Conservation (phyloP, 2,329 filamentous ascomycete genomes). For the Teratosphaeria epicoccoides region DNA sequence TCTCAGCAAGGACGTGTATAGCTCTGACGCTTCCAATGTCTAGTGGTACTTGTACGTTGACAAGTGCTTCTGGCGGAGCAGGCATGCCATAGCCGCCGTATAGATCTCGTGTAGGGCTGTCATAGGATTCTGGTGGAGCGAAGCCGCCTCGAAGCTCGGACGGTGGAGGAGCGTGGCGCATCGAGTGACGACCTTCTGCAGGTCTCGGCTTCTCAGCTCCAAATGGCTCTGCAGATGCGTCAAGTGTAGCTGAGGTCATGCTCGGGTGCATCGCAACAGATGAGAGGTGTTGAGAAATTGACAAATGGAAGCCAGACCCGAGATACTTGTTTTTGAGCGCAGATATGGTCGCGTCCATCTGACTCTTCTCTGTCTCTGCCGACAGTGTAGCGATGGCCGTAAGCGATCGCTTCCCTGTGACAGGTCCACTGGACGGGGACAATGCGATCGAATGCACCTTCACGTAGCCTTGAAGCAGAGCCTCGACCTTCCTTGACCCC, state of each 20-base stretch:
- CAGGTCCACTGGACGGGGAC: slow-evolving; percentile 7
- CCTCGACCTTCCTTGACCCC: slow-evolving; percentile 53
- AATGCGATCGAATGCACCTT: slow-evolving; percentile 19
- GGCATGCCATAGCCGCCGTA: slow-evolving; percentile 2
- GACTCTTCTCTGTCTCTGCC: slow-evolving; percentile 67
- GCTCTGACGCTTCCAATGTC: slow-evolving; percentile 70
- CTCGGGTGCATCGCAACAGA: slow-evolving; percentile 40
- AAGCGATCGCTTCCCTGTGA: slow-evolving; percentile 50
- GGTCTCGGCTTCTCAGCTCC: slow-evolving; percentile 19
- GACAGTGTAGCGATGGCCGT: slow-evolving; percentile 73
- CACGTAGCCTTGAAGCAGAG: slow-evolving; percentile 14
- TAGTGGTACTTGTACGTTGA: slow-evolving; percentile 54
- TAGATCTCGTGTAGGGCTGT: slow-evolving; percentile 40
- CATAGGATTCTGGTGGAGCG: slow-evolving; percentile 66
- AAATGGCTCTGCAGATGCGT: slow-evolving; percentile 17
- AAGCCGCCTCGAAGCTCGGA: slow-evolving; percentile 49
- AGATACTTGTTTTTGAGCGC: slow-evolving; percentile 72
- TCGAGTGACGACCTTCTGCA: slow-evolving; percentile 25
- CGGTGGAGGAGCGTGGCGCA: slow-evolving; percentile 36
- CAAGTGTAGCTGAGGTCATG: slow-evolving; percentile 1
- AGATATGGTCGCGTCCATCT: slow-evolving; percentile 73
- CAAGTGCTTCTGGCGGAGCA: slow-evolving; percentile 10
- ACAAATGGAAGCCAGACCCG: slow-evolving; percentile 73
- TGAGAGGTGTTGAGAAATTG: slow-evolving; percentile 70
- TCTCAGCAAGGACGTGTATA: slow-evolving; percentile 81